Evolutionary conservation across 208 protist species (phyloP).

Genomic region (Paratrypanosoma confusum): DNA sequence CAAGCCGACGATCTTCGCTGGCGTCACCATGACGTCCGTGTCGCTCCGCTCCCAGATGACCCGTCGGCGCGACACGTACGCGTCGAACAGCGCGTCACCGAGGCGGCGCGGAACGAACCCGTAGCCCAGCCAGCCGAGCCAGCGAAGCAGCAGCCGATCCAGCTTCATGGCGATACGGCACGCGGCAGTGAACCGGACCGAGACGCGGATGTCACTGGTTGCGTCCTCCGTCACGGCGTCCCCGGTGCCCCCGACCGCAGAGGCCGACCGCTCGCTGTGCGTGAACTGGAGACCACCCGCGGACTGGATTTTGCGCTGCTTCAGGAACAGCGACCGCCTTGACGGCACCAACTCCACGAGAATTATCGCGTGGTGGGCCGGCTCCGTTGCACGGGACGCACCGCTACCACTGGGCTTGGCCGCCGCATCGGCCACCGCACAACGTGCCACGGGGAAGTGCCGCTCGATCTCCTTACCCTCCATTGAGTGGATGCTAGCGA

Average conservation of each 20-base stretch:
- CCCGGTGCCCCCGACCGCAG: slow-evolving; percentile 3
- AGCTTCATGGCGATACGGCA: slow-evolving; percentile 76
- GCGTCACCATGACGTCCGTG: slow-evolving; percentile 44
- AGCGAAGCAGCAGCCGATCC: slow-evolving; percentile 38
- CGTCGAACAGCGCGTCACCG: slow-evolving; percentile 48
- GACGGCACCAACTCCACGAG: no score
- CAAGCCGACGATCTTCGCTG: slow-evolving; percentile 51
- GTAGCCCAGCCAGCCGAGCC: slow-evolving; percentile 27
- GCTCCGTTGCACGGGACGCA: no score
- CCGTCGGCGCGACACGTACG: slow-evolving; percentile 29
- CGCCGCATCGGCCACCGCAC: no score
- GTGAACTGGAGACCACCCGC: no score
- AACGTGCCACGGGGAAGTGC: no score
- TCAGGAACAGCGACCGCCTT: no score
- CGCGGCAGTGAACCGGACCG: slow-evolving; percentile 51
- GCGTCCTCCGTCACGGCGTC: slow-evolving; percentile 8
- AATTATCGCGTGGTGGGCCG: no score
- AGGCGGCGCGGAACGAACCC: slow-evolving; percentile 25
- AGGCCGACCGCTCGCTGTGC: background rate
- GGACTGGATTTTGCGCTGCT: no score
- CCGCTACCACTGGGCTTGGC: no score
- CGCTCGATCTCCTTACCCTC: slow-evolving; percentile 39
- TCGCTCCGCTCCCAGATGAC: slow-evolving; percentile 70
- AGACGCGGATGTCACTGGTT: slow-evolving; percentile 48
- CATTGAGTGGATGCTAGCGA: slow-evolving; percentile 39